Base-by-base conservation (phyloP, 2,329 filamentous ascomycete species). In the Arachnomyces sp. region DNA sequence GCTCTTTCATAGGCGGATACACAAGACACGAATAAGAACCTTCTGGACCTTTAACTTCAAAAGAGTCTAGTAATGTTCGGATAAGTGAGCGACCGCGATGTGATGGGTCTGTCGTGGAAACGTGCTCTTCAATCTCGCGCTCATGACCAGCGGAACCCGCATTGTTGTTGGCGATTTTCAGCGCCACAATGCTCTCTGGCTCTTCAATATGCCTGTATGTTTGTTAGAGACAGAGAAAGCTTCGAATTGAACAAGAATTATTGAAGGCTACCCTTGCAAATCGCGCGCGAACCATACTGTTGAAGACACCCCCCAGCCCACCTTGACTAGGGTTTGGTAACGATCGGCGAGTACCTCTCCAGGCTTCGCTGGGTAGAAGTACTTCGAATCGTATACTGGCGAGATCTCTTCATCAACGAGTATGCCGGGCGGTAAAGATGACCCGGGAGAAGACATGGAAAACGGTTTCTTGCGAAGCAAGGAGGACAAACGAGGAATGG, bases 1-100 rank as follows among this genome's bases (percentile, higher is more conserved):
- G 52, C 49, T 66, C 61, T 35, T 61, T 62, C 49, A 67, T 53
- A 31, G 62, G 59, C 18, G 55, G 51, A 49, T 62, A 65, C 7
- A 62, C 60, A 45, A 67, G 57, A 49, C 62, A 66, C 5, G 48
- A 43, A 49, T 67, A 46, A 36, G 50, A 50, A 34, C 60, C 55
- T 44, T 57, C 40, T 40, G 52, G 52, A 7, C 52, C 45, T 34
- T 49, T 42, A 34, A 64, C 39, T 42, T 58, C 47, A 44, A 66
- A 66, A 18, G 47, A 57, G 39, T 65, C 59, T 39, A 60, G 31
- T 32, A 55, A 51, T 44, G 53, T 61, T 44, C 61, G 51, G 7
- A 67, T 51, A 47, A 61, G 49, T 29, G 44, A 51, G 31, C 52
- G 54, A 28, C 64, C 60, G 4, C 50, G 51, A 50, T 66, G 57